These are phyloP conservation scores for Lupinus albus DNA, from an alignment of 306 rosid genomes.

Conservation along the genomic window DNA sequence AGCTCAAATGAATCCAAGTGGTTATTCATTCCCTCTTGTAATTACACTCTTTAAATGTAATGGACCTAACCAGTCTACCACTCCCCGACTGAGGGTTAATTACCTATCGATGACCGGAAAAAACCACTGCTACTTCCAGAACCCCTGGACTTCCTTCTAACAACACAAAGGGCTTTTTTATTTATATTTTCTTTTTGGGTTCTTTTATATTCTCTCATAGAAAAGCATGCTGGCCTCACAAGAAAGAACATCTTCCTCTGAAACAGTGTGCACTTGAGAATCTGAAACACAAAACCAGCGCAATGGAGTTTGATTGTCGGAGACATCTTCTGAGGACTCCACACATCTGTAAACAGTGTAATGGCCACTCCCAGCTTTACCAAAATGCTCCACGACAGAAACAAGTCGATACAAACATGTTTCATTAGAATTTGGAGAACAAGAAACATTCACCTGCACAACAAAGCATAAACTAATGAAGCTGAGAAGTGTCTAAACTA, in stretches of 20 bases:
- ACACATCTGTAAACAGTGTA: slow-evolving; percentile 83
- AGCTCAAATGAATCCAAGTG: background rate
- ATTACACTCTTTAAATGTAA: background rate
- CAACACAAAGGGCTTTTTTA: background rate
- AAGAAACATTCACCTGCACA: slow-evolving; percentile 54
- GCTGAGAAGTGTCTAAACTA: background rate
- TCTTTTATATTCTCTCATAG: slow-evolving; percentile 65
- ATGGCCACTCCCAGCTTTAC: slow-evolving; percentile 85
- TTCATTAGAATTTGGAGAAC: slow-evolving; percentile 44
- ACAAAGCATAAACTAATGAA: slow-evolving; percentile 16
- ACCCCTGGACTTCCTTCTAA: slow-evolving; percentile 16
- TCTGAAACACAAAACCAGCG: slow-evolving; percentile 85
- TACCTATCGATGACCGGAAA: no score
- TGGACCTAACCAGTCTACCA: no score
- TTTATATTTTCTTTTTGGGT: slow-evolving; percentile 37
- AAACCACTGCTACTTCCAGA: slow-evolving; percentile 18
- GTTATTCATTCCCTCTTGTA: slow-evolving; percentile 9
- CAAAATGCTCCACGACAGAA: slow-evolving; percentile 87
- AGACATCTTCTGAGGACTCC: slow-evolving; percentile 39
- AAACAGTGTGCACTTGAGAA: slow-evolving; percentile 69
- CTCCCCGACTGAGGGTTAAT: no score
- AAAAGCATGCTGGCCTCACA: slow-evolving; percentile 92
- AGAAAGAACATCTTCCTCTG: slow-evolving; percentile 70
- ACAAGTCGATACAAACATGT: slow-evolving; percentile 66
- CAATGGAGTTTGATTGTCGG: slow-evolving; percentile 28